These are phyloP conservation scores for Funneliformis geosporum DNA, from an alignment of 192 early-diverging fungal genomes.

Conservation along the genomic window DNA sequence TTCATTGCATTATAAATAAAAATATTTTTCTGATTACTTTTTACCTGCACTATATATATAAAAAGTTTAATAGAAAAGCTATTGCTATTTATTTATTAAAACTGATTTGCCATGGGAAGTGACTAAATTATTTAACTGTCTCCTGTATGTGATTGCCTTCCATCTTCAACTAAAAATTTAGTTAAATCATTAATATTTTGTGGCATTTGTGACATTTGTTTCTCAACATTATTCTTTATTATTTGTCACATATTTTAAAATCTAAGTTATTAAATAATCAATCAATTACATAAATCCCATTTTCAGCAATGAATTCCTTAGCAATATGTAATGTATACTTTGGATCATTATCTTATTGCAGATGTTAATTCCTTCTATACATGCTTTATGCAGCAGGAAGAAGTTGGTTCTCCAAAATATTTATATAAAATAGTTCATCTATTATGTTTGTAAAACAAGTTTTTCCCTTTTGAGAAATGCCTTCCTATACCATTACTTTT, in stretches of 20 bases:
- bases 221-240: neutral
- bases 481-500: neutral
- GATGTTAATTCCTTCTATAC: neutral
- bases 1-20: no score
- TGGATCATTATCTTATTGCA: neutral
- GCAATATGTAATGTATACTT: neutral
- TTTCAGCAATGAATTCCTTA: neutral
- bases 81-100: no score
- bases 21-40: no score
- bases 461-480: neutral
- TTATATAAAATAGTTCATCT: neutral
- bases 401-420: neutral
- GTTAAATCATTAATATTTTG: neutral
- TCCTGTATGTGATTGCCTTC: no score
- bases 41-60: no score
- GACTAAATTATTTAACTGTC: no score
- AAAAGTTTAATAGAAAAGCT: no score
- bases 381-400: neutral
- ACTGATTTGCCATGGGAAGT: no score
- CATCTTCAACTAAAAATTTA: neutral
- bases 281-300: neutral
- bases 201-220: neutral
- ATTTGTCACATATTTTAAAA: neutral
- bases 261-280: neutral
- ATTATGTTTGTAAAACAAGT: neutral